Evolutionary conservation across 2,329 filamentous ascomycete species (phyloP).

Genomic region (Chaetomiaceae sp.): DNA sequence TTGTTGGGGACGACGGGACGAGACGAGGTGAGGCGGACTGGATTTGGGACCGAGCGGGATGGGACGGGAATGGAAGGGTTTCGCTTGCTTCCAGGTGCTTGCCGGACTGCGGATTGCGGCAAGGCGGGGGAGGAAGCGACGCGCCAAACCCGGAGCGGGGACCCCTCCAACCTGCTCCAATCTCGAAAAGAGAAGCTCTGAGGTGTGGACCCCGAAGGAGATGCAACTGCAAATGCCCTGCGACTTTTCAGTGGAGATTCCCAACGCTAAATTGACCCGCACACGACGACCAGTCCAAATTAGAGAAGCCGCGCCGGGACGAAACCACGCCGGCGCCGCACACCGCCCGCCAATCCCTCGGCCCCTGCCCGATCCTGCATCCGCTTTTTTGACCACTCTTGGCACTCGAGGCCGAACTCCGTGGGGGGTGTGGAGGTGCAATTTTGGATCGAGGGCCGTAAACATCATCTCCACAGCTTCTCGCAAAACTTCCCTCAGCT

Average conservation of each 20-base stretch:
- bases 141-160: constrained; percentile 18
- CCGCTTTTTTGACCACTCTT: no score
- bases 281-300: no score
- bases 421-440: neutral
- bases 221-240: neutral
- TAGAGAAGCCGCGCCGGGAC: neutral
- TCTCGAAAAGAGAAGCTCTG: no score
- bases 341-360: neutral
- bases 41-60: neutral
- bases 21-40: neutral
- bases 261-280: no score
- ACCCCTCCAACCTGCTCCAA: constrained; percentile 6
- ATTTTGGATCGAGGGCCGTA: neutral
- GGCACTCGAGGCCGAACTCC: no score
- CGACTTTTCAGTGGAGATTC: no score
- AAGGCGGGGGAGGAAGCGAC: neutral
- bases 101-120: constrained; percentile 8
- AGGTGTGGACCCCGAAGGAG: neutral
- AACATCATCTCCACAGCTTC: neutral
- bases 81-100: neutral
- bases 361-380: neutral
- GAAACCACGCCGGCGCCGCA: neutral
- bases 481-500: neutral
- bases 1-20: neutral
- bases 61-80: neutral